phyloP scores from a whole-genome alignment of 108 stramenopile species.

The Pseudonitzschia multistriata region DNA sequence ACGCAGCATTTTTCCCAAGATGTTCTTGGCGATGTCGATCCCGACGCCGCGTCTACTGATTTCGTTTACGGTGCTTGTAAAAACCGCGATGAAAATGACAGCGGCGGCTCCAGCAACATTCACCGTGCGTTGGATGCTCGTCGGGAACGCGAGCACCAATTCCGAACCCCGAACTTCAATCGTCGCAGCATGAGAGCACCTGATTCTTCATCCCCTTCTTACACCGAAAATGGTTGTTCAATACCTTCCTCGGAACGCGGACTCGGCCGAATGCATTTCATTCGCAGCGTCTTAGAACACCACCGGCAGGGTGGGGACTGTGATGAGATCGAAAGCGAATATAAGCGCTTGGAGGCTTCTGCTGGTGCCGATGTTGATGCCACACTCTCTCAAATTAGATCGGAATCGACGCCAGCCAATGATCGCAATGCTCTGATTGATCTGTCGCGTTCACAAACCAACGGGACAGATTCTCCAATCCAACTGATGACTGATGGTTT shows the following conservation, averaged over 20 bases:
- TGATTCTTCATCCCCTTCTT: neutral
- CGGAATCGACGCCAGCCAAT: neutral
- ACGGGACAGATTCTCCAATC: neutral
- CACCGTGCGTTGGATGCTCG: slow-evolving; percentile 64
- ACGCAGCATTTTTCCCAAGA: slow-evolving; percentile 75
- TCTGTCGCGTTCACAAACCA: neutral
- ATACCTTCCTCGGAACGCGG: slow-evolving; percentile 58
- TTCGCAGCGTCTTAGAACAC: slow-evolving; percentile 82
- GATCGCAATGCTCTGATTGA: neutral
- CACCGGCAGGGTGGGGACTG: slow-evolving; percentile 72
- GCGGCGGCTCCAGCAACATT: slow-evolving; percentile 3
- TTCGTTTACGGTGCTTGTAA: slow-evolving; percentile 8
- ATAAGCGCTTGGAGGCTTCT: slow-evolving; percentile 12
- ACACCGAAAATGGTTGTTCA: neutral
- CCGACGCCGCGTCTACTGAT: slow-evolving; percentile 24
- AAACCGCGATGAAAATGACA: neutral
- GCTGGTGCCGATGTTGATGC: neutral
- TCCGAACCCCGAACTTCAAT: slow-evolving; percentile 74
- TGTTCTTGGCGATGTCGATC: slow-evolving; percentile 52
- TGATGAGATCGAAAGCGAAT: slow-evolving; percentile 69
- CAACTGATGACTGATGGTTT: neutral
- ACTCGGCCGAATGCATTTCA: slow-evolving; percentile 83
- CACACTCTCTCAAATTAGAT: neutral
- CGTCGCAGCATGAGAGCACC: slow-evolving; percentile 45
- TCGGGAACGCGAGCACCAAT: slow-evolving; percentile 48